Conservation (phyloP, 768 basidiomycete species). For the Sporobolomyces pararoseus region DNA sequence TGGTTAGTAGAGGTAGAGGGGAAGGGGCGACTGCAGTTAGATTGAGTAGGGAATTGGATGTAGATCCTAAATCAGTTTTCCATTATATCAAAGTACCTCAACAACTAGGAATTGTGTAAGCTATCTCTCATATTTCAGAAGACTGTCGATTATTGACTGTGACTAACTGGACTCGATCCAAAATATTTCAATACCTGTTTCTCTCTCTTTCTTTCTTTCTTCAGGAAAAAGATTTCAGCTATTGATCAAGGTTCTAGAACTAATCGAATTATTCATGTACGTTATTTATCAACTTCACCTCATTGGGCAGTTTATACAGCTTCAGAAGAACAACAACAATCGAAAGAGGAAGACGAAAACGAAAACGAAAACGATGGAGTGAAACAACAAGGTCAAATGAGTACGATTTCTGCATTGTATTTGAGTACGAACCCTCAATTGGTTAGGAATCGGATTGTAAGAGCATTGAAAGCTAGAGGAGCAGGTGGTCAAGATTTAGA, state of each 20-base stretch:
- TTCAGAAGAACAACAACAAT: slow-evolving; percentile 43
- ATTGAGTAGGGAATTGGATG: slow-evolving; percentile 69
- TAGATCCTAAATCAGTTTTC: slow-evolving; percentile 85
- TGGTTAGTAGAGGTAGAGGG: slow-evolving; percentile 76
- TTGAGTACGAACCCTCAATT: slow-evolving; percentile 51
- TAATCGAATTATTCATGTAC: slow-evolving; percentile 74
- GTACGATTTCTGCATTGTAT: slow-evolving; percentile 42
- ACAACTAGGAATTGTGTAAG: slow-evolving; percentile 67
- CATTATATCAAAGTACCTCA: slow-evolving; percentile 75
- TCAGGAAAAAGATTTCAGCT: slow-evolving; percentile 43
- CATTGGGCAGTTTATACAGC: slow-evolving; percentile 47
- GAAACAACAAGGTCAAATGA: slow-evolving; percentile 38
- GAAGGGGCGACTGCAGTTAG: slow-evolving; percentile 72
- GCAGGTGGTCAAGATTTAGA: slow-evolving; percentile 58
- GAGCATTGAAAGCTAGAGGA: slow-evolving; percentile 54
- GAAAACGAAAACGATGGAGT: neutral
- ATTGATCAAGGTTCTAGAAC: slow-evolving; percentile 48
- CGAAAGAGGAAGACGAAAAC: slow-evolving; percentile 48
- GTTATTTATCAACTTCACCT: slow-evolving; percentile 71
- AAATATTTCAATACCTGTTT: neutral
- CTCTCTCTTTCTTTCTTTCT: neutral
- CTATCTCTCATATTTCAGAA: too few species aligned
- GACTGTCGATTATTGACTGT: neutral
- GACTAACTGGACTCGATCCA: neutral
- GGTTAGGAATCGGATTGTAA: slow-evolving; percentile 66